Base-by-base conservation (phyloP, 139 green algal genomes). In the Yamagishiella unicocca region DNA sequence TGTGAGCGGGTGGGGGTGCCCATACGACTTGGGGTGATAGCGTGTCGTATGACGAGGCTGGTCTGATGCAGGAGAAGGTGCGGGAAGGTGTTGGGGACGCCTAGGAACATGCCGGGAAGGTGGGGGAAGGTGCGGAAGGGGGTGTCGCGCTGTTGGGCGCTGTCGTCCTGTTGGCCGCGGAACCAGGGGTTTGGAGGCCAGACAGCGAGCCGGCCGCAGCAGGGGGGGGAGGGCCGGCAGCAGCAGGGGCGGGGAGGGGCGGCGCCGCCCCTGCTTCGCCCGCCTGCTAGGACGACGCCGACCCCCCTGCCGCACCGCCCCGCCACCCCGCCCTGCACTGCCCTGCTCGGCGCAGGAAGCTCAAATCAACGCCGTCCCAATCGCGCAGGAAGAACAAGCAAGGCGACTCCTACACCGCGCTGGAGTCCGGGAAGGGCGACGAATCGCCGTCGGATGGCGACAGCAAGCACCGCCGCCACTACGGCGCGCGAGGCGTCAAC, bases 301-400 rank as follows among this genome's bases (percentile, higher is more conserved):
- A n/a, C 58, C 29, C 19, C 17, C 22, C 19, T 68, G 58, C 58
- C 58, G 58, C 31, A n/a, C 58, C 14, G 31, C 22, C 19, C 58
- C 22, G 19, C 22, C 19, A 33, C 19, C 22, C 58, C 19, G 6
- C 58, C 22, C 22, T 22, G 6, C 14, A 68, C 64, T 31, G 40
- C n/a, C 64, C 42, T 31, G 40, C 5, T 72, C 64, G 29, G 22
- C 66, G 21, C 70, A 37, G 70, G 40, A 78, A 55, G 70, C 70
- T 78, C 38, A 33, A 58, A 58, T 14, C 40, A 35, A 58, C 74
- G 7, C 50, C 74, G n/a, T 17, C 74, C 35, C 53, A 12, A 46
- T 31, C 74, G 17, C 76, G 35, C 76, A 83, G 55, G 58, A 93
- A 90, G 87, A 27, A 89, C 12, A 76, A 71, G 38, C n/a, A 64